These are phyloP conservation scores for Prunus mira DNA, from an alignment of 306 rosid genomes.

Conservation along the genomic window DNA sequence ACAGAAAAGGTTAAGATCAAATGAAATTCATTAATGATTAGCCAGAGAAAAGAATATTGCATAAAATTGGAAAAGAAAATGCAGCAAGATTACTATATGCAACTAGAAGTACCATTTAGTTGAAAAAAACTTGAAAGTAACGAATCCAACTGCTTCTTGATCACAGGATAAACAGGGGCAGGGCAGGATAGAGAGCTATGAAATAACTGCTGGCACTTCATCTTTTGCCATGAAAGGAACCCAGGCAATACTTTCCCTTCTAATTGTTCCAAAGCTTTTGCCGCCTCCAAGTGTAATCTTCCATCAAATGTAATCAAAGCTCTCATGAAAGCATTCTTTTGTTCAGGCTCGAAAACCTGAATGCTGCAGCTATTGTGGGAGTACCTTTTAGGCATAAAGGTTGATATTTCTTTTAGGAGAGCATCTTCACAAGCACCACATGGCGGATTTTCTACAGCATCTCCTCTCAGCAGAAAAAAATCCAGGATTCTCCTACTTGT, in stretches of 20 bases:
- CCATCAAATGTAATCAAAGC: conserved; percentile 83
- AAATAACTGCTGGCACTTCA: conserved; percentile 74
- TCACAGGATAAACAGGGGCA: conserved; percentile 52
- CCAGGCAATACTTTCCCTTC: conserved; percentile 80
- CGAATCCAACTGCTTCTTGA: conserved; percentile 52
- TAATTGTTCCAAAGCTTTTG: conserved; percentile 77
- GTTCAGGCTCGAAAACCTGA: conserved; percentile 67
- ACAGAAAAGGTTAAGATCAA: not conserved
- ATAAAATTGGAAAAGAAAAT: conserved; percentile 19
- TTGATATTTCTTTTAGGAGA: conserved; percentile 63
- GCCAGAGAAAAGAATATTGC: conserved; percentile 1
- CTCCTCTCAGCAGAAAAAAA: conserved; percentile 69
- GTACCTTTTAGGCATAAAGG: conserved; percentile 57
- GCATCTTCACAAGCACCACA: conserved; percentile 66
- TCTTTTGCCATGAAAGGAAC: conserved; percentile 86
- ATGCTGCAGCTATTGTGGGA: conserved; percentile 54
- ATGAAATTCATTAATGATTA: not conserved
- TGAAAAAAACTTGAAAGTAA: conserved; percentile 46
- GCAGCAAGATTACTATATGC: not conserved
- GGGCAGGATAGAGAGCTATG: conserved; percentile 69
- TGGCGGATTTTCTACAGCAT: conserved; percentile 57
- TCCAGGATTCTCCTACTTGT: conserved; percentile 69
- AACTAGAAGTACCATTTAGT: conserved; percentile 43
- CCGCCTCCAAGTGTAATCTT: conserved; percentile 92
- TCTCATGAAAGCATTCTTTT: conserved; percentile 54